Conservation (phyloP, 176 grass and related monocot species). For the Typha latifolia region DNA sequence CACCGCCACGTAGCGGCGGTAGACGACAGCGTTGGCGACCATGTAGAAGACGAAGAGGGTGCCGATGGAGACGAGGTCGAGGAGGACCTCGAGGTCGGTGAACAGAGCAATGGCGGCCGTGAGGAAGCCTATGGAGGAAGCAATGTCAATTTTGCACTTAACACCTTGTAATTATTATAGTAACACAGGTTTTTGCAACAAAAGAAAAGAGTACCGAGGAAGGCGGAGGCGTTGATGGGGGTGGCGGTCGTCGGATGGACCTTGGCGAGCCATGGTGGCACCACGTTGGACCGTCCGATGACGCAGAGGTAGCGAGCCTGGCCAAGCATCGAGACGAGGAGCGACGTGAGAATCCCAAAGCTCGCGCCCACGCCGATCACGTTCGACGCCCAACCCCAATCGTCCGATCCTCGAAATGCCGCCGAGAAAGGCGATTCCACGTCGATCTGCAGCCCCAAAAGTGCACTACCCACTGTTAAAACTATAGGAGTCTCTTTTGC, state of each 20-base stretch:
- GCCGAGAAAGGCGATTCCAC: slow-evolving; percentile 72
- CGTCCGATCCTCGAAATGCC: slow-evolving; percentile 48
- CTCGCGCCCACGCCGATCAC: slow-evolving; percentile 67
- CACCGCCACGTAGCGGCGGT: slow-evolving; percentile 53
- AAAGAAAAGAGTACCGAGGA: slow-evolving; percentile 39
- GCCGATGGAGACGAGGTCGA: slow-evolving; percentile 85
- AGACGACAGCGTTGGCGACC: slow-evolving; percentile 86
- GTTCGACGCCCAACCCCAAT: slow-evolving; percentile 76
- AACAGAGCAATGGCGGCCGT: slow-evolving; percentile 81
- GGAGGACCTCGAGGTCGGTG: slow-evolving; percentile 77
- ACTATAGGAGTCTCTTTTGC: no score
- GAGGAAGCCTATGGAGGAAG: slow-evolving; percentile 35
- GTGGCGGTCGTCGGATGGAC: slow-evolving; percentile 62
- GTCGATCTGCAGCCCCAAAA: slow-evolving; percentile 48
- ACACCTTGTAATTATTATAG: background rate
- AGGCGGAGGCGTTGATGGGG: slow-evolving; percentile 76
- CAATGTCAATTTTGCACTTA: background rate
- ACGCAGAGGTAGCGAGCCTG: slow-evolving; percentile 91
- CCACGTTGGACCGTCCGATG: slow-evolving; percentile 74
- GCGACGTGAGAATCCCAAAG: slow-evolving; percentile 82
- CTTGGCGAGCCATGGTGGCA: slow-evolving; percentile 72
- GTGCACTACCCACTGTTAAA: no score
- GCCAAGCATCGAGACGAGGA: slow-evolving; percentile 85
- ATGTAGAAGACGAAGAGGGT: slow-evolving; percentile 99
- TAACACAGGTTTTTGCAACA: background rate